Base-by-base conservation (phyloP, 331 rosid species). In the Telfairia occidentalis region DNA sequence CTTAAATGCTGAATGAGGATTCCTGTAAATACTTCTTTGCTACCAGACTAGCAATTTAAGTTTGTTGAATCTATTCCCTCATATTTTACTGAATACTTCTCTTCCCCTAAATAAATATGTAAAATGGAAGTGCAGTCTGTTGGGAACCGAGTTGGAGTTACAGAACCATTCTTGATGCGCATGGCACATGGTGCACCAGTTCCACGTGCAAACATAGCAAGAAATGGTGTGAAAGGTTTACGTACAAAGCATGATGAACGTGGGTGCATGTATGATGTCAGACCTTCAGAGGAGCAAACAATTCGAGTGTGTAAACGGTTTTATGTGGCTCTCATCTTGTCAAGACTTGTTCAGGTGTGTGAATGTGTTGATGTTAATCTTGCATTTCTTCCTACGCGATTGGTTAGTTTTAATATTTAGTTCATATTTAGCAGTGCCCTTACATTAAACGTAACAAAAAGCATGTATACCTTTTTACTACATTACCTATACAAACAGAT, bases 151-250 rank as follows among this genome's bases (percentile, higher is more conserved):
- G 92, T 94, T 80, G 98, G 98, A 69, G 97, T 91, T 40, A 83
- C 89, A 52, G 98, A 94, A 82, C 97, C 97, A 50, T 89, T 88
- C 83, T 77, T 94, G 83, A 94, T 94, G 98, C 91, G 81, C 77
- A 91, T 86, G 97, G 96, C 98, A 66, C 98, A 94, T 80, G 98
- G 98, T 2, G 97, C 89, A 80, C 97, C 98, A 23, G 46, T 89
- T 69, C 84, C 83, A 38, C 30, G 81, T 78, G 84, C 87, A 74
- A 87, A 83, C 80, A 83, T 80, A 82, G 71, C 89, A 67, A 89
- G 83, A 82, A 76, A 77, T 63, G 85, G 78, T 58, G 80, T 83
- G 80, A 80, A 82, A 64, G 48, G 83, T 67, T 55, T 77, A 76
- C 85, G 45, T 76, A 79, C 78, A 58, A 82, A 87, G 67, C 78